These are phyloP conservation scores for Wickerhamomyces canadensis DNA, from an alignment of 805 yeast genomes.

Conservation along the genomic window DNA sequence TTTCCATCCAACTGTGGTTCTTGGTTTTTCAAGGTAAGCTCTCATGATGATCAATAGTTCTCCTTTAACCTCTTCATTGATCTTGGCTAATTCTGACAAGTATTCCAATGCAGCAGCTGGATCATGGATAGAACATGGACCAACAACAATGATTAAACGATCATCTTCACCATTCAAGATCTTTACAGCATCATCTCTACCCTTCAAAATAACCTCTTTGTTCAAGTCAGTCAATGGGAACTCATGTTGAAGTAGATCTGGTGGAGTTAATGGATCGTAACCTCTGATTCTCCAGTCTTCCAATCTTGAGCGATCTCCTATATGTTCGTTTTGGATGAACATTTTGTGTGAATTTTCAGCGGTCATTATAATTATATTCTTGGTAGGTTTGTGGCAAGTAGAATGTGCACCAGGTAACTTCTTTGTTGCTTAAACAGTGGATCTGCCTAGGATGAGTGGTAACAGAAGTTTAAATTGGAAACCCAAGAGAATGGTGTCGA, in stretches of 20 bases:
- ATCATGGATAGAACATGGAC: slow-evolving; percentile 97
- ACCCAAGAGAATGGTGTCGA: too few relatives aligned
- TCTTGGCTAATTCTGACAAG: slow-evolving; percentile 55
- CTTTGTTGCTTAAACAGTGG: too few relatives aligned
- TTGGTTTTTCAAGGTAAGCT: slow-evolving; percentile 95
- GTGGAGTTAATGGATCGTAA: slow-evolving; percentile 94
- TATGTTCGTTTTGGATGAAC: slow-evolving; percentile 80
- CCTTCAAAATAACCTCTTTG: slow-evolving; percentile 59
- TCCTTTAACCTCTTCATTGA: slow-evolving; percentile 57
- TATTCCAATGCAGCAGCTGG: slow-evolving; percentile 89
- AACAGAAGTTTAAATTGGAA: too few relatives aligned
- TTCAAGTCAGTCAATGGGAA: slow-evolving; percentile 59
- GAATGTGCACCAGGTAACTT: not conserved
- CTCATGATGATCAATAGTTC: slow-evolving; percentile 91
- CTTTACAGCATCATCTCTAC: slow-evolving; percentile 69
- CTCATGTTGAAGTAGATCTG: slow-evolving; percentile 87
- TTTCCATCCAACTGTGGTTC: slow-evolving; percentile 99
- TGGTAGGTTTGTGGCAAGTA: not conserved
- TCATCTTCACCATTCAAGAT: slow-evolving; percentile 82
- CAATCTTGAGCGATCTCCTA: slow-evolving; percentile 75
- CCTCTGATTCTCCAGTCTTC: slow-evolving; percentile 82
- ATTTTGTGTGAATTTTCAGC: slow-evolving; percentile 30
- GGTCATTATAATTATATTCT: too few relatives aligned
- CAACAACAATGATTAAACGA: slow-evolving; percentile 82
- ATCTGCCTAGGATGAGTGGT: too few relatives aligned